These are phyloP conservation scores for Avena insularis DNA, from an alignment of 176 grass and related monocot species.

Conservation along the genomic window DNA sequence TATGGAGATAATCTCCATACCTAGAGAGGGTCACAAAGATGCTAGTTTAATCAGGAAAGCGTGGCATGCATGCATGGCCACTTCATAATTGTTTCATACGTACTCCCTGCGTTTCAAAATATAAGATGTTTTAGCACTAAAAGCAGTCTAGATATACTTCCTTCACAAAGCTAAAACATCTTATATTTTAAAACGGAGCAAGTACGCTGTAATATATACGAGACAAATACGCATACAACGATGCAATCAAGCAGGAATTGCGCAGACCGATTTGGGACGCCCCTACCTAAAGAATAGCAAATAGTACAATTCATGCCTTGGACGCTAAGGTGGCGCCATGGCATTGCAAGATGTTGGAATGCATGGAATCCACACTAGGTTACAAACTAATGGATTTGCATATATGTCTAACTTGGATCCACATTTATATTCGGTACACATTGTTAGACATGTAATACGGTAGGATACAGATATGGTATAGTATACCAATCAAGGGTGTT, in stretches of 20 bases:
- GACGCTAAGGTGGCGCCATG: slow-evolving; percentile 26
- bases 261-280: background rate
- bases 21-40: background rate
- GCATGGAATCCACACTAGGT: background rate
- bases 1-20: background rate
- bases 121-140: no score
- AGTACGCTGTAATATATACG: no score
- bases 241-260: slow-evolving; percentile 44
- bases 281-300: background rate
- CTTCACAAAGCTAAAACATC: no score
- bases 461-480: background rate
- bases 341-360: slow-evolving; percentile 21
- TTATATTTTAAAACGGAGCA: background rate
- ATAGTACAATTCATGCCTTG: background rate
- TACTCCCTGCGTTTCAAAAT: no score
- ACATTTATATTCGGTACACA: background rate
- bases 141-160: no score
- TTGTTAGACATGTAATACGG: background rate
- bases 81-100: background rate
- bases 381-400: background rate
- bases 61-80: slow-evolving; percentile 36
- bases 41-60: slow-evolving; percentile 24
- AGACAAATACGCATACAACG: slow-evolving; percentile 48
- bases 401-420: background rate
- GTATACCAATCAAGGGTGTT: background rate